Evolutionary conservation across 306 rosid species (phyloP).

Genomic region (Vicia villosa): DNA sequence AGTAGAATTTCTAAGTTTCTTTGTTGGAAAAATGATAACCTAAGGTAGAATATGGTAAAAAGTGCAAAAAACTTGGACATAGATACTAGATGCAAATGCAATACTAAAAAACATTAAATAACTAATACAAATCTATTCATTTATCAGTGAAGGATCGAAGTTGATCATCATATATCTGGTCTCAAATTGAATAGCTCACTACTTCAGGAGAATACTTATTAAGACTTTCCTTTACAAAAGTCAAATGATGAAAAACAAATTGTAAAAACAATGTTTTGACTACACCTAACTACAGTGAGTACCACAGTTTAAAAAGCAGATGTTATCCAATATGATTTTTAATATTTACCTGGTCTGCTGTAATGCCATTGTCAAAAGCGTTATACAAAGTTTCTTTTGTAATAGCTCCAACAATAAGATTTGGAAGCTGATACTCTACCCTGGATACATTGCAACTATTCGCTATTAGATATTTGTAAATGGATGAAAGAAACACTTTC

Average conservation of each 20-base stretch:
- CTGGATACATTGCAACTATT: constrained; percentile 52
- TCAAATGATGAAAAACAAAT: constrained; percentile 7
- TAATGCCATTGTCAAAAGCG: constrained; percentile 93
- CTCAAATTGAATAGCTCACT: constrained; percentile 26
- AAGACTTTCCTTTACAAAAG: constrained; percentile 12
- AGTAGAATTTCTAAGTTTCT: constrained; percentile 1
- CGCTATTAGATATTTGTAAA: constrained; percentile 30
- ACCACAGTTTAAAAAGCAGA: constrained; percentile 2
- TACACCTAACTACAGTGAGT: constrained; percentile 8
- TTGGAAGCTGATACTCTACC: constrained; percentile 96
- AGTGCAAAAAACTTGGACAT: constrained; percentile 18
- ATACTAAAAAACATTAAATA: constrained; percentile 8
- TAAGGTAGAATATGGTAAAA: constrained; percentile 7
- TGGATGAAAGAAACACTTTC: constrained; percentile 15
- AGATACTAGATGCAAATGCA: constrained; percentile 1
- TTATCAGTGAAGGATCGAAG: neutral
- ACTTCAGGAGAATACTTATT: constrained; percentile 11
- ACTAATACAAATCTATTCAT: constrained; percentile 10
- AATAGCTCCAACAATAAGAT: constrained; percentile 94
- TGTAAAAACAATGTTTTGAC: neutral
- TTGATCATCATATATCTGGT: constrained; percentile 1
- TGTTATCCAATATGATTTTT: constrained; percentile 5
- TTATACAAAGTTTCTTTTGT: constrained; percentile 92
- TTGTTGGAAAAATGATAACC: neutral
- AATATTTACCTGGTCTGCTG: constrained; percentile 71